A percentile compares a stretch with the other conserved stretches of the same genome.
Conservation (phyloP, 192 early-diverging fungal genomes). For the Powellomyces hirtus region DNA sequence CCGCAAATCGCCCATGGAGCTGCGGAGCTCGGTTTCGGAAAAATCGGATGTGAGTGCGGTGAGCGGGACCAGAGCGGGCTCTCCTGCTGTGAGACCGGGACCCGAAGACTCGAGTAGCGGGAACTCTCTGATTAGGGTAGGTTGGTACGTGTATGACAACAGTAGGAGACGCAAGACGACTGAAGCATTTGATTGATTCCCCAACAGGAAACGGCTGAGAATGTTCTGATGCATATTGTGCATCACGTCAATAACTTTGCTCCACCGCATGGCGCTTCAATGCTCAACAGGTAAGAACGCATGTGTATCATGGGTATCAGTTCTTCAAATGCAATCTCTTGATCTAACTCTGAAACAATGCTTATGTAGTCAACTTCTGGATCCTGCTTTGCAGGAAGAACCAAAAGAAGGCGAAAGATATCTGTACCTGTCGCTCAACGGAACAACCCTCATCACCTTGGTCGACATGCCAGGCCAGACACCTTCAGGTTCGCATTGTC, state of each 20-base stretch:
- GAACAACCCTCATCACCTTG: conserved; percentile 68
- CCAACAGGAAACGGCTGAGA: conserved; percentile 73
- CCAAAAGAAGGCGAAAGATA: conserved; percentile 37
- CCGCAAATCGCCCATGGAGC: no score
- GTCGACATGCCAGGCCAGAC: conserved; percentile 58
- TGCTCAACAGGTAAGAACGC: conserved; percentile 53
- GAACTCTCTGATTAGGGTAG: no score
- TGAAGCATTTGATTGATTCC: no score
- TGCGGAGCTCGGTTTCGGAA: neutral
- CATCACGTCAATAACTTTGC: conserved; percentile 71
- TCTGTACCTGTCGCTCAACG: conserved; percentile 72
- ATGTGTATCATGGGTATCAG: no score
- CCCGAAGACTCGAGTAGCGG: no score
- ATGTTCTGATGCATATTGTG: conserved; percentile 64
- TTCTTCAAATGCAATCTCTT: no score
- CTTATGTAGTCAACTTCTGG: conserved; percentile 34
- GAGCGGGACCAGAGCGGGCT: no score
- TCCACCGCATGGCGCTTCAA: conserved; percentile 58
- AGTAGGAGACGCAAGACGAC: no score
- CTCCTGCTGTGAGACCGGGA: no score
- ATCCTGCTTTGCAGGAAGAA: conserved; percentile 33
- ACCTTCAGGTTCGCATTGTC: conserved; percentile 36
- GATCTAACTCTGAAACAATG: neutral
- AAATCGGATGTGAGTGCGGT: no score
- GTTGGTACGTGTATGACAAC: no score